Percentiles rank a stretch among this genome's conserved stretches.
phyloP scores from a whole-genome alignment of 179 eudicot genomes.

The Sideroxylon spinosum region DNA sequence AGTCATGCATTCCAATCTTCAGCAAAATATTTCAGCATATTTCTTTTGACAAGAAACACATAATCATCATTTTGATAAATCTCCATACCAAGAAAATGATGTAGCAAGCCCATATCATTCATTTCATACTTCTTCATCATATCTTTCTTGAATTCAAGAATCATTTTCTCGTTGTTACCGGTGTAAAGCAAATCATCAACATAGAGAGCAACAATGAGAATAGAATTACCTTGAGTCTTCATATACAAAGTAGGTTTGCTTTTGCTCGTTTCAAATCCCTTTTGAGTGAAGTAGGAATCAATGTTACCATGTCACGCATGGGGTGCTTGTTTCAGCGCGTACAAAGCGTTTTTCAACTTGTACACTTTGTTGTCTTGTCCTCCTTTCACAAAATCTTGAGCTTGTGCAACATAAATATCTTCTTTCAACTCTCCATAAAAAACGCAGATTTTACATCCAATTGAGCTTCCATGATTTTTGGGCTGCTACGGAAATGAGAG shows the following conservation, averaged over 20 bases:
- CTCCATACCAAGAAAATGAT: neutral
- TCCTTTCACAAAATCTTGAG: neutral
- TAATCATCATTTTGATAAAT: neutral
- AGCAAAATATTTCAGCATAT: neutral
- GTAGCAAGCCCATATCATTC: neutral
- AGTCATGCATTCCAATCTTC: neutral
- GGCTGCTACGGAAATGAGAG: neutral
- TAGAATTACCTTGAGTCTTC: no score
- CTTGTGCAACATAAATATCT: neutral
- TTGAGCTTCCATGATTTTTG: neutral
- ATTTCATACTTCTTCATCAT: conserved; percentile 5
- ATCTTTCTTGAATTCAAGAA: neutral
- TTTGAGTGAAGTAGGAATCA: neutral
- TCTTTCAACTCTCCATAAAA: neutral
- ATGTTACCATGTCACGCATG: neutral
- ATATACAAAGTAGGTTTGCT: neutral
- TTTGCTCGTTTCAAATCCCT: neutral
- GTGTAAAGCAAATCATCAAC: neutral
- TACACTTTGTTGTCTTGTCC: neutral
- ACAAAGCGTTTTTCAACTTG: neutral
- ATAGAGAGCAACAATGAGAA: neutral
- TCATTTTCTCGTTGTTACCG: neutral
- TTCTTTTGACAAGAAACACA: neutral
- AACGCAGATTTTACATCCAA: neutral
- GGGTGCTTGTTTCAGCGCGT: neutral